Evolutionary conservation across 495 filamentous ascomycete genomes (phyloP), one percentile per base, ranked within the genome.

Genomic region (Pyronema omphalodes): DNA sequence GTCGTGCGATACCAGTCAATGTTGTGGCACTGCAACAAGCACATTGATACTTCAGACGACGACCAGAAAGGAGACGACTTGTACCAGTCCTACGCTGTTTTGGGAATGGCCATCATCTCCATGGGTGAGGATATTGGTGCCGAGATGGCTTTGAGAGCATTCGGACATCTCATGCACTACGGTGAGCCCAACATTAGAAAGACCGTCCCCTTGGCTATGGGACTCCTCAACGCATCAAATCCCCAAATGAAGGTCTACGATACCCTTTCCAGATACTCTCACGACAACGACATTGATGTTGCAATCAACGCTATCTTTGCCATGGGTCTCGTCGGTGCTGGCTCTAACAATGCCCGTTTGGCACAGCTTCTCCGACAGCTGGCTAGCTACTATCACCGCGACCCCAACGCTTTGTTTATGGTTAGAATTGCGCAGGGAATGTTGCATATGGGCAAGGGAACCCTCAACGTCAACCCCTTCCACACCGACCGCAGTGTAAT

Each of bases 181-280:
- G 89, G 93, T 48, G 91, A 94, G 60, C 75, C 86, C 64, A 94
- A 96, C 66, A 99, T 99, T 61, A 84, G 91, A 29, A 87, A 86
- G 60, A 88, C 87, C 29, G 93, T 99, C 17, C 91, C 91, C 17
- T 74, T 99, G n/a, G 91, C 91, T 15, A 93, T 99, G 88, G 91
- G 85, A 61, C 74, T 99, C 50, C 78, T 99, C 62, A 91, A 84
- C 70, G 88, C 91, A 23, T 93, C 86, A 71, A 99, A 96, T 71
- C 91, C 91, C 7, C 93, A 96, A 67, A 99, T 99, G 89, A 99
- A 96, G 73, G 83, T 99, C 36, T 99, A 99, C 70, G 91, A 99
- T 66, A 96, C 91, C 0, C 70, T 99, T 17, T 96, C 93, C n/a
- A 76, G 91, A 57, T 99, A 99, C 71, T 89, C 82, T 58, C 91